These are phyloP conservation scores for Hebeloma cylindrosporum DNA, from an alignment of 768 basidiomycete species.

Conservation along the genomic window DNA sequence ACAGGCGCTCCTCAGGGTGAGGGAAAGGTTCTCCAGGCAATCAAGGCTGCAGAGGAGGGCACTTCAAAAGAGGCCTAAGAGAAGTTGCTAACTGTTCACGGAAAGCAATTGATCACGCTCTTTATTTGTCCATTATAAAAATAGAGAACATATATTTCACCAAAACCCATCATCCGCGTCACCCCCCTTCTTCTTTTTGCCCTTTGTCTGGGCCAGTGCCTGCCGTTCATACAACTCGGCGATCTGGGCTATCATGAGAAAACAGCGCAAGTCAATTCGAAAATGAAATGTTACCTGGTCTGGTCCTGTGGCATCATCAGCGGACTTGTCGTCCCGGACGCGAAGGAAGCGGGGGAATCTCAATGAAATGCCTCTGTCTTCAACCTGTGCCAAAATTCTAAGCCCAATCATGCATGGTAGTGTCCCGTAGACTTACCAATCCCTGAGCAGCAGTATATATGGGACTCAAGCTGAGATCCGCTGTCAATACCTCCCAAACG, in stretches of 20 bases:
- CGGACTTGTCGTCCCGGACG: conserved; percentile 88
- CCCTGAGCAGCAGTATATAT: conserved; percentile 95
- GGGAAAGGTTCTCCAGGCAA: conserved; percentile 50
- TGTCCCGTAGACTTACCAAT: conserved; percentile 50
- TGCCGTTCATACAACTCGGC: conserved; percentile 95
- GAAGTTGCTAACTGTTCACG: conserved; percentile 16
- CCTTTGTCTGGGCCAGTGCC: conserved; percentile 73
- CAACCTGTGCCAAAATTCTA: conserved; percentile 50
- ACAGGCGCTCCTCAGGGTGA: conserved; percentile 27
- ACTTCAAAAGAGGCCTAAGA: conserved; percentile 32
- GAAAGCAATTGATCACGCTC: conserved; percentile 15
- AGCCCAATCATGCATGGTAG: background rate
- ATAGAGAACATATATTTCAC: conserved; percentile 39
- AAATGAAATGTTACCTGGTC: conserved; percentile 68
- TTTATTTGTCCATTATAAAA: conserved; percentile 24
- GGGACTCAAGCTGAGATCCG: conserved; percentile 95
- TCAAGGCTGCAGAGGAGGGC: conserved; percentile 44
- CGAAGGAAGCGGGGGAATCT: conserved; percentile 95
- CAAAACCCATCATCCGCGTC: conserved; percentile 80
- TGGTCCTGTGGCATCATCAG: conserved; percentile 89
- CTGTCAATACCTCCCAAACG: conserved; percentile 98
- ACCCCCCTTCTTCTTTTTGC: conserved; percentile 67
- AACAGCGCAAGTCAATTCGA: background rate
- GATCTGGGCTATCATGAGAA: conserved; percentile 46
- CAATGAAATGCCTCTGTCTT: conserved; percentile 90